Conservation (phyloP, 192 early-diverging fungal species). For the Entrophospora sp. region DNA sequence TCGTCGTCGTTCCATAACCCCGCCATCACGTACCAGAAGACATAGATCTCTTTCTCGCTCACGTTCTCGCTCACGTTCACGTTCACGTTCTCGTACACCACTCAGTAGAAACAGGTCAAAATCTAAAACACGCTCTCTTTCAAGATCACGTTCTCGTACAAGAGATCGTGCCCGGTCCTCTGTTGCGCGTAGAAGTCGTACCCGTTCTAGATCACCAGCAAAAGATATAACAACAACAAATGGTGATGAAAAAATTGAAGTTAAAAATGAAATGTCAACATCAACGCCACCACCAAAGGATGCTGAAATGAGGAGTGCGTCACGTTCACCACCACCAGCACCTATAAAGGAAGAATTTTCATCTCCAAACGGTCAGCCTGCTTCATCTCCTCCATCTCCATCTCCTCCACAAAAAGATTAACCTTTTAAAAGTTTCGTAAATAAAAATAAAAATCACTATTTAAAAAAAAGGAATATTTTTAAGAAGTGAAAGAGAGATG, state of each 20-base stretch:
- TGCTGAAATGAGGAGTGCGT: not conserved
- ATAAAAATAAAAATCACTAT: too few species aligned
- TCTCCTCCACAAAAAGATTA: not conserved
- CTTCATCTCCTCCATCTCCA: not conserved
- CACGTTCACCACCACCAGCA: not conserved
- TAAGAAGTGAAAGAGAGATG: too few species aligned
- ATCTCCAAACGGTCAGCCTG: not conserved
- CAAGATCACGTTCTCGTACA: not conserved
- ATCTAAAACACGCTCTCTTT: not conserved
- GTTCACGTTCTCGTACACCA: constrained; percentile 11
- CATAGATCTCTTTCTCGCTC: constrained; percentile 40
- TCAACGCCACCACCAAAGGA: too few species aligned
- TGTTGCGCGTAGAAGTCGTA: not conserved
- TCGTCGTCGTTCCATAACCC: constrained; percentile 32
- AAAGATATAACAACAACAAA: too few species aligned
- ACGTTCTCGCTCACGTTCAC: constrained; percentile 18
- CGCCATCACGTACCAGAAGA: constrained; percentile 20
- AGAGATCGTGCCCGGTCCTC: not conserved
- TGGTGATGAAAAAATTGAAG: too few species aligned
- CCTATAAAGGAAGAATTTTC: not conserved
- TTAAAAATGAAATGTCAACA: not conserved
- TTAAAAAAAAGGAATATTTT: too few species aligned
- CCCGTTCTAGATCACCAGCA: not conserved
- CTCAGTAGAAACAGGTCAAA: not conserved
- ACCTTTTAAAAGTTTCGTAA: too few species aligned